Base-by-base conservation (phyloP, 2,329 filamentous ascomycete species). In the Metarhizium sp. region DNA sequence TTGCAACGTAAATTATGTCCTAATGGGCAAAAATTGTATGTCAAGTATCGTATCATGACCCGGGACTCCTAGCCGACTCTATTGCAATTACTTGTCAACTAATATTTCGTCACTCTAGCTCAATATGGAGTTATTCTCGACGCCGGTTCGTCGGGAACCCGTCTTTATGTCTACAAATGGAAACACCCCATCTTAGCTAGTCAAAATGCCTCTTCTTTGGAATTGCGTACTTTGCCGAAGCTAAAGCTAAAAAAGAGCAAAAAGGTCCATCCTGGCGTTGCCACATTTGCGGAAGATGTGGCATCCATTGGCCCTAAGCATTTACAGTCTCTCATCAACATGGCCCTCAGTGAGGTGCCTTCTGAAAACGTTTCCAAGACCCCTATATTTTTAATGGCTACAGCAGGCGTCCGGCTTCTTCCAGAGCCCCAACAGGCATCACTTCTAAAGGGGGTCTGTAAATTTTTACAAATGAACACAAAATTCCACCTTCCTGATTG, bases 121-220 rank as follows among this genome's bases (percentile, higher is more conserved):
- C 80, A 82, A 75, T 96, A 95, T 79, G 94, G 92, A 69, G 89
- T 97, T 65, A 92, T 99, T 68, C 82, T 99, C 67, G 94, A 99
- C 80, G 94, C 94, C 69, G 94, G 94, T 63, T 97, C 94, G 71
- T 97, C 94, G 71, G 92, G 94, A 69, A 97, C 92, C 65, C 88
- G 94, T 69, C 80, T 96, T 60, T 90, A 99, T 71, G 84, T 99
- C 56, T 99, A 99, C 74, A 84, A 86, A 72, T 99, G 94, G 94
- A 82, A 92, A 66, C 87, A 95, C 66, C 85, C 85, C 60, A 76
- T 82, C 43, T 79, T 79, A 62, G 86, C 88, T 45, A 53, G 60
- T 76, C 82, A 64, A 78, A 84, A 85, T 55, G 62, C 68, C 29
- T 65, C 67, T 13, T 53, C 60, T 16, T 55, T 63, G 4, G 63